These are phyloP conservation scores for Acacia pycnantha DNA, from an alignment of 331 rosid genomes.

Conservation along the genomic window DNA sequence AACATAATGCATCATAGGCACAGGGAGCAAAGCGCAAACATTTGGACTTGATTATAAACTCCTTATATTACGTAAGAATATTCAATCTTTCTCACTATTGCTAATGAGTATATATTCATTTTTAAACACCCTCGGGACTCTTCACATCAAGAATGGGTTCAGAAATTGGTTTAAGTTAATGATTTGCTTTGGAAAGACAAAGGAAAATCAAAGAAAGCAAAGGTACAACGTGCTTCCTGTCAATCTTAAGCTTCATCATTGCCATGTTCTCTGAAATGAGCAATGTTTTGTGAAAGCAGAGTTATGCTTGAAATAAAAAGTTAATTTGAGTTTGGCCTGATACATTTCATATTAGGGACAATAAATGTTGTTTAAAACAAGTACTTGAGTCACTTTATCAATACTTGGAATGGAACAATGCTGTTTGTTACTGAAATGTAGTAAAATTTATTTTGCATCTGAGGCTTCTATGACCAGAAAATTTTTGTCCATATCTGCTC, in stretches of 20 bases:
- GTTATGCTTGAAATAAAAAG: neutral
- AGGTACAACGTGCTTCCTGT: conserved; percentile 42
- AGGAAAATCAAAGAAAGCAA: conserved; percentile 49
- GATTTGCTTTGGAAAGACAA: conserved; percentile 55
- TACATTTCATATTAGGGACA: neutral
- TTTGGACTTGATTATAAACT: conserved; percentile 15
- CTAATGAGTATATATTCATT: conserved; percentile 13
- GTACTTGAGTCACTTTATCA: neutral
- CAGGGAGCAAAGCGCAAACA: neutral
- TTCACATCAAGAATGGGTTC: conserved; percentile 56
- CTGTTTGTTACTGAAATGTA: neutral
- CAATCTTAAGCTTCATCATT: neutral
- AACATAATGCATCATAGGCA: neutral
- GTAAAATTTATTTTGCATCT: too few species aligned
- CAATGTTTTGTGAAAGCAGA: neutral
- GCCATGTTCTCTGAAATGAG: neutral
- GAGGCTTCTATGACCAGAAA: too few species aligned
- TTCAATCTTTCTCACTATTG: neutral
- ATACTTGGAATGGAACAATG: neutral
- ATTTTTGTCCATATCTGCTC: too few species aligned
- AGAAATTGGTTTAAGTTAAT: conserved; percentile 65
- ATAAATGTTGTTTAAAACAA: neutral
- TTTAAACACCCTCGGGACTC: conserved; percentile 8
- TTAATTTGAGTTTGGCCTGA: conserved; percentile 1
- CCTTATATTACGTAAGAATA: neutral